Conservation (phyloP, 2,329 filamentous ascomycete species). For the Pseudogymnoascus sp. region DNA sequence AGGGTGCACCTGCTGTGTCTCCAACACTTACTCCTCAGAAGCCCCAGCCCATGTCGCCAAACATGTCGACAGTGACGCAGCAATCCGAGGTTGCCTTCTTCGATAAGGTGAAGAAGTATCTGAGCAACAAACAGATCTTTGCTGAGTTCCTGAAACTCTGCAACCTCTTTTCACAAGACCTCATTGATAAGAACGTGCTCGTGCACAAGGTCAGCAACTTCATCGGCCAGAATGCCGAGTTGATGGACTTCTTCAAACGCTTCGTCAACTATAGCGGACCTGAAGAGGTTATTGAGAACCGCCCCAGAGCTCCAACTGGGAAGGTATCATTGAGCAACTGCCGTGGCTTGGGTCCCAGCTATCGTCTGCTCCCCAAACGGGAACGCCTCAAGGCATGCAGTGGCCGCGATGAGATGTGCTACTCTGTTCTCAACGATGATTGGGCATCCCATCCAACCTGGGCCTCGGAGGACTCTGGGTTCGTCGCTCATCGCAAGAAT, state of each 20-base stretch:
- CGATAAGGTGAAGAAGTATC: conserved; percentile 91
- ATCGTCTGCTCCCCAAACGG: conserved; percentile 81
- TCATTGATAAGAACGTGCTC: conserved; percentile 79
- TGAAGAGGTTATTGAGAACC: conserved; percentile 72
- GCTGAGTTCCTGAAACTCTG: conserved; percentile 95
- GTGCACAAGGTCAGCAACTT: conserved; percentile 77
- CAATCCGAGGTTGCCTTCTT: conserved; percentile 89
- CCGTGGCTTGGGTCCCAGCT: conserved; percentile 89
- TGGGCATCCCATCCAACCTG: conserved; percentile 99
- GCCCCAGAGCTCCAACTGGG: conserved; percentile 64
- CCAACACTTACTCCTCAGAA: conserved; percentile 69
- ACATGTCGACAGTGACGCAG: conserved; percentile 61
- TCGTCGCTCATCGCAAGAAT: conserved; percentile 96
- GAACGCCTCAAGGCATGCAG: conserved; percentile 89
- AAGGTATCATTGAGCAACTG: conserved; percentile 93
- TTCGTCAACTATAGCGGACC: conserved; percentile 73
- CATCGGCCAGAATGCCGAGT: conserved; percentile 77
- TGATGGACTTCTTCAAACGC: conserved; percentile 80
- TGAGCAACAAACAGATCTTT: conserved; percentile 85
- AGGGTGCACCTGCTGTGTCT: conserved; percentile 43
- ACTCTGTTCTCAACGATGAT: conserved; percentile 88
- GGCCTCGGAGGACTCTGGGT: conserved; percentile 96
- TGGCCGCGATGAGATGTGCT: conserved; percentile 89
- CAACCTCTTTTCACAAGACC: conserved; percentile 87
- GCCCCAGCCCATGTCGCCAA: conserved; percentile 77